A percentile compares a stretch with the other conserved stretches of the same genome.
Evolutionary conservation across 2,329 filamentous ascomycete genomes (phyloP).

Genomic region (Xylaria arbuscula): DNA sequence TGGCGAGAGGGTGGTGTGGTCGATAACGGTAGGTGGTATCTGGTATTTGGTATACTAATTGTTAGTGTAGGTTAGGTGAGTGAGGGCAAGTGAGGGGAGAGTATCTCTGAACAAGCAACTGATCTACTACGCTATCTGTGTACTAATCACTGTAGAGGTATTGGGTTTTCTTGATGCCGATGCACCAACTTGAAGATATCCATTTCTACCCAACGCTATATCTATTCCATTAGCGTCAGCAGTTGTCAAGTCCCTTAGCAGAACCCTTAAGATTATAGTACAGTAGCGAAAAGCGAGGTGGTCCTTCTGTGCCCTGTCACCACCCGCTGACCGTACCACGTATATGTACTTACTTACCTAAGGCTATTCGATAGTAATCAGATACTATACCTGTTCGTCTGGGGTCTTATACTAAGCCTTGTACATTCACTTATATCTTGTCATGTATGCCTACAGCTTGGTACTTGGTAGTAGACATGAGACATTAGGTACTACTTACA

Average conservation of each 20-base stretch:
- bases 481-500: not conserved
- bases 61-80: not conserved
- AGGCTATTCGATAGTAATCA: not conserved
- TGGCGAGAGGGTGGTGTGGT: conserved; percentile 21
- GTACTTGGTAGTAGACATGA: not conserved
- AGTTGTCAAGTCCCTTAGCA: not conserved
- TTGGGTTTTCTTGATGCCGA: not conserved
- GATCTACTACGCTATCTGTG: not conserved
- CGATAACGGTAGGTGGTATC: conserved; percentile 15
- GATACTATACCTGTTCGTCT: conserved; percentile 28
- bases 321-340: not conserved
- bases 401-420: conserved; percentile 20
- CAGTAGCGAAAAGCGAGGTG: not conserved
- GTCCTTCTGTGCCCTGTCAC: conserved; percentile 13
- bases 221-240: conserved; percentile 14
- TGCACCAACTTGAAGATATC: conserved; percentile 10
- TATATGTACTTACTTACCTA: not conserved
- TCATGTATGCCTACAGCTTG: not conserved
- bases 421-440: not conserved
- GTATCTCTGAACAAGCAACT: not conserved
- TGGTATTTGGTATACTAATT: conserved; percentile 1
- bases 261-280: no score
- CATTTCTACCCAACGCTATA: not conserved
- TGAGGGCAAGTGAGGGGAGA: not conserved
- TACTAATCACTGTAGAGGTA: not conserved